Conservation (phyloP, 1,284 basidiomycete species). For the Boletellus sp. region DNA sequence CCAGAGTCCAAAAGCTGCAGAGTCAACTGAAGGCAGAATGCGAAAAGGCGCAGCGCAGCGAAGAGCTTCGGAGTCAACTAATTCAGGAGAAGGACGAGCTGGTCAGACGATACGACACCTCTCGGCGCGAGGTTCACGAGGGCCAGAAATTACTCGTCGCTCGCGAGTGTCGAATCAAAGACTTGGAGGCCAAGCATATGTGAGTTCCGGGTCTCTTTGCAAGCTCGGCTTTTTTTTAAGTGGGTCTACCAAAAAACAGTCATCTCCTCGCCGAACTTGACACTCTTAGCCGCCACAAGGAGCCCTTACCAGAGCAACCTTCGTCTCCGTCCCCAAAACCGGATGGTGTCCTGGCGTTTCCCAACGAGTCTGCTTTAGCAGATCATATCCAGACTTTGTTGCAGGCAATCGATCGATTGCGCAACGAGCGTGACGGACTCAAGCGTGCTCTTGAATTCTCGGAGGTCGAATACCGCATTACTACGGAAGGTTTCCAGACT, state of each 20-base stretch:
- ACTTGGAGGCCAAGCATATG: slow-evolving; percentile 21
- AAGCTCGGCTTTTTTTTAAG: neutral
- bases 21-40: slow-evolving; percentile 42
- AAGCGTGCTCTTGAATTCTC: slow-evolving; percentile 66
- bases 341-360: slow-evolving; percentile 3
- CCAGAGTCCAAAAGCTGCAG: slow-evolving; percentile 40
- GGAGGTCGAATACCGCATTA: slow-evolving; percentile 66
- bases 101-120: slow-evolving; percentile 9
- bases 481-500: slow-evolving; percentile 54
- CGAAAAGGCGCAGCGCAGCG: slow-evolving; percentile 36
- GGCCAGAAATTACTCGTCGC: slow-evolving; percentile 9
- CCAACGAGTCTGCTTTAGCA: slow-evolving; percentile 36
- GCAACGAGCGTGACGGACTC: slow-evolving; percentile 67
- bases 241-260: slow-evolving; percentile 12
- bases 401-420: slow-evolving; percentile 59
- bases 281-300: neutral
- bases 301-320: neutral
- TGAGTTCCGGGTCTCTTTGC: slow-evolving; percentile 12
- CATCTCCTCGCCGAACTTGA: slow-evolving; percentile 21
- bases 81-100: slow-evolving; percentile 30
- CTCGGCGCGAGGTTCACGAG: slow-evolving; percentile 15
- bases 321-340: slow-evolving; percentile 1
- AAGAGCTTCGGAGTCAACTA: slow-evolving; percentile 33
- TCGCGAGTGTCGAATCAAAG: slow-evolving; percentile 21
- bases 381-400: slow-evolving; percentile 54